phyloP scores from a whole-genome alignment of 148 eudicot genomes.

The Dianthus caryophyllus region DNA sequence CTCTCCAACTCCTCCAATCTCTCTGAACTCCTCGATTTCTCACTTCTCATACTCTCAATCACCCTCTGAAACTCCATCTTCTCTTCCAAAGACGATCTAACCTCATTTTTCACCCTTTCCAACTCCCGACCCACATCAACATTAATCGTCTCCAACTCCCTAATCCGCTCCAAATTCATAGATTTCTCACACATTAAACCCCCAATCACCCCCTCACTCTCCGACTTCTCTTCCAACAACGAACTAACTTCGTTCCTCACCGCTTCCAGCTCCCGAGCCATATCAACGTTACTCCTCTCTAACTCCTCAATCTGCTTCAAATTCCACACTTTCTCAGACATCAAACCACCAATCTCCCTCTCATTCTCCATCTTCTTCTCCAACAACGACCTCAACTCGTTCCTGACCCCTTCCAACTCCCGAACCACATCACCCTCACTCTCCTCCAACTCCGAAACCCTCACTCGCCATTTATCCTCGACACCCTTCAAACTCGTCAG shows the following conservation, averaged over 20 bases:
- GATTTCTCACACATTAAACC: too few species aligned
- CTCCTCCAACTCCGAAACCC: conserved; percentile 21
- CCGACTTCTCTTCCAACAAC: too few species aligned
- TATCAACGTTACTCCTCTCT: conserved; percentile 24
- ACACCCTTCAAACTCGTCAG: conserved; percentile 23
- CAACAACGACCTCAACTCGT: neutral
- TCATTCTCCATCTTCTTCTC: neutral
- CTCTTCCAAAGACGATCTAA: conserved; percentile 33
- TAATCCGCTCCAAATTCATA: neutral
- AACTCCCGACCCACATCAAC: conserved; percentile 29
- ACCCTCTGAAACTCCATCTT: conserved; percentile 31
- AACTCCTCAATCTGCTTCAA: conserved; percentile 22
- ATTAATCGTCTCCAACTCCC: conserved; percentile 47
- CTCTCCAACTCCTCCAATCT: conserved; percentile 23
- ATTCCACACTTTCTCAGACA: neutral
- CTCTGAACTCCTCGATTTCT: conserved; percentile 33
- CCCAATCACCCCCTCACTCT: too few species aligned
- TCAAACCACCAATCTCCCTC: neutral
- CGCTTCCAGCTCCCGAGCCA: conserved; percentile 31
- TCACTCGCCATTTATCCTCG: conserved; percentile 16
- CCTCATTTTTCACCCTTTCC: conserved; percentile 24
- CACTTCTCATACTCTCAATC: conserved; percentile 33
- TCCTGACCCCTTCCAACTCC: conserved; percentile 24
- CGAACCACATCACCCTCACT: conserved; percentile 38
- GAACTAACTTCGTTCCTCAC: conserved; percentile 20